These are phyloP conservation scores for Cryptococcus wingfieldii DNA, from an alignment of 1,284 basidiomycete genomes.

Conservation along the genomic window DNA sequence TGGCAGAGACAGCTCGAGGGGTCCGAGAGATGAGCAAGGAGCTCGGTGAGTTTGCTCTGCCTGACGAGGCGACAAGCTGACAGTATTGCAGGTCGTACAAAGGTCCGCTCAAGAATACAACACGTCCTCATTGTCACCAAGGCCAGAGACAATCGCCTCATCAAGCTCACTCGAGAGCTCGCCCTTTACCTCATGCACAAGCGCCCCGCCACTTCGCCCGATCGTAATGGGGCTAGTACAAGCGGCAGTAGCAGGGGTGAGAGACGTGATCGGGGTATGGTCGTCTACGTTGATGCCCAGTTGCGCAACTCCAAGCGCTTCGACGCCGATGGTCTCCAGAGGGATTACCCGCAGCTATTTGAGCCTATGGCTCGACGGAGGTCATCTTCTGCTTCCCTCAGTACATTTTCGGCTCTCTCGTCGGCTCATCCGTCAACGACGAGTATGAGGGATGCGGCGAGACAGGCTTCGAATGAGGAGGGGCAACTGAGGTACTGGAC, in stretches of 20 bases:
- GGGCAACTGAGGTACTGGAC: constrained; percentile 98
- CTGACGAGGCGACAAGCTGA: not conserved
- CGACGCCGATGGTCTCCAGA: constrained; percentile 81
- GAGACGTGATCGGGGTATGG: constrained; percentile 25
- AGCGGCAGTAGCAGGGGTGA: not conserved
- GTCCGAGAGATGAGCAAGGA: constrained; percentile 99
- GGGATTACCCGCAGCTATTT: constrained; percentile 85
- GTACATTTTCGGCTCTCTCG: constrained; percentile 34
- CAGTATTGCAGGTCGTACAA: constrained; percentile 67
- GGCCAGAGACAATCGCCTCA: constrained; percentile 93
- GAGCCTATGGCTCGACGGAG: constrained; percentile 66
- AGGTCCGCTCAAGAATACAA: constrained; percentile 86
- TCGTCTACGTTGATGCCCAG: constrained; percentile 85
- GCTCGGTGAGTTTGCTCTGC: constrained; percentile 62
- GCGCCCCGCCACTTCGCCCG: constrained; percentile 43
- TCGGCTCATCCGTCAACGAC: constrained; percentile 29
- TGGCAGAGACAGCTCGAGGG: constrained; percentile 94
- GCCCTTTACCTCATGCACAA: constrained; percentile 89
- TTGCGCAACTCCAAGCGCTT: constrained; percentile 88
- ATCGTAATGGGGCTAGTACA: constrained; percentile 1
- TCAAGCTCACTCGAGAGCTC: constrained; percentile 88
- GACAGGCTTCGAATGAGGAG: constrained; percentile 53
- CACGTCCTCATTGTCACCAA: constrained; percentile 96
- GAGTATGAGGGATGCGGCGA: constrained; percentile 30
- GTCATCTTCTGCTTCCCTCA: constrained; percentile 54